Evolutionary conservation across 2,329 filamentous ascomycete genomes (phyloP), one percentile per base, ranked within the genome.

Genomic region (Clonostachys rhizophaga): DNA sequence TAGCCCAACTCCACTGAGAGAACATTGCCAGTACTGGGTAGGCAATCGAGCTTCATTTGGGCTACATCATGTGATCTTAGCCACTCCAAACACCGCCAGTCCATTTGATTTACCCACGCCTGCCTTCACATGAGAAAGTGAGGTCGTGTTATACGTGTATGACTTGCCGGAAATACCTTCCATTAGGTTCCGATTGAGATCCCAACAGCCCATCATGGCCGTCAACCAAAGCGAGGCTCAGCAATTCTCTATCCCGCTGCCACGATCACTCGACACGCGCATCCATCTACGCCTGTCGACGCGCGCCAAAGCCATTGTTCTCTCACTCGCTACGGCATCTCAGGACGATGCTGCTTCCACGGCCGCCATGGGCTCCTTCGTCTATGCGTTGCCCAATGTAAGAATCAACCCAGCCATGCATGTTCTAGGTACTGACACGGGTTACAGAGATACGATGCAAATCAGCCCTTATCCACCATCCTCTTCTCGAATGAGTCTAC

Each of bases 381-480:
- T 97, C 42, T 97, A 96, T 63, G 89, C 91, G 4, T 81, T 99
- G 64, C 92, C 94, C 14, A 87, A 96, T 69, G 94, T 96, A 71
- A 57, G 71, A 63, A 13, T 24, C 24, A 47, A 12, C 9, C 42
- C 9, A 17, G 12, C 30, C 43, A n/a, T 18, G 12, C 13, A 42
- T 20, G n/a, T n/a, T 18, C 20, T 30, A 30, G 24, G 24, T 4
- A 30, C 24, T 30, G 9, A 30, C 24, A 30, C 24, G 8, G 24
- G 24, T 10, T 30, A 30, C 56, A 81, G 76, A 70, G 66, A 62
- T 73, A 75, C 58, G 71, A 79, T 50, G 66, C 79, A 52, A 66
- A 67, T 54, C 78, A 89, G 63, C 78, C 88, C 53, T 67, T 95
- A 54, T 86, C 84, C 48, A 96, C 92, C 2, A 78, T 87, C 2